A percentile compares a stretch with the other conserved stretches of the same genome.
Conservation (phyloP, 495 filamentous ascomycete genomes). For the Xylaria venustula region DNA sequence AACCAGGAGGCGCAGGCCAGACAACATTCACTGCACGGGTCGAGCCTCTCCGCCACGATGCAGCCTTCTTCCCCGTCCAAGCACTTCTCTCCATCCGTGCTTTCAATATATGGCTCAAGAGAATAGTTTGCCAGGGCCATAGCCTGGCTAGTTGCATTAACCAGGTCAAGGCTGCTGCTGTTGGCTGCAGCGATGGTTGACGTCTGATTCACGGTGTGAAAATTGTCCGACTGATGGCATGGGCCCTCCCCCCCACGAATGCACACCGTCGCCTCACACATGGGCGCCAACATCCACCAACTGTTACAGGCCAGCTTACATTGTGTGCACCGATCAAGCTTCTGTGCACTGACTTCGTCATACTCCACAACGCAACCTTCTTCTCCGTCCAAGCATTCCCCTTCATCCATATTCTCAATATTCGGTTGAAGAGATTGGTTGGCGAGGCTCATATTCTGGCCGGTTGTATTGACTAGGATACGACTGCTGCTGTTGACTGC, state of each 20-base stretch:
- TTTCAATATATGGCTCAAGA: background rate
- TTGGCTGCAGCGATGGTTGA: background rate
- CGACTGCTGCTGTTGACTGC: background rate
- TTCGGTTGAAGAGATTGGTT: background rate
- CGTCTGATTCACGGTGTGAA: background rate
- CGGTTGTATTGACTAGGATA: background rate
- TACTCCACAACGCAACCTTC: background rate
- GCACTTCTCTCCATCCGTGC: background rate
- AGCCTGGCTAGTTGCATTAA: background rate
- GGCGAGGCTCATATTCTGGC: background rate
- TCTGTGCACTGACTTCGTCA: background rate
- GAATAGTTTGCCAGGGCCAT: background rate
- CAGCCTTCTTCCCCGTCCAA: background rate
- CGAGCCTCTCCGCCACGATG: too few species aligned
- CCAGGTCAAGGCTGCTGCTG: background rate
- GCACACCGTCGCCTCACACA: background rate
- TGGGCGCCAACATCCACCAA: too few species aligned
- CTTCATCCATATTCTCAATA: conserved; percentile 1
- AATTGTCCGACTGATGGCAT: too few species aligned
- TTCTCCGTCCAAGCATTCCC: background rate
- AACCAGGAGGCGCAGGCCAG: background rate
- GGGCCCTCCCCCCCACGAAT: background rate
- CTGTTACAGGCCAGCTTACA: background rate
- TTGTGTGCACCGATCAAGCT: background rate
- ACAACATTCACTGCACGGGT: too few species aligned